Percentiles rank a stretch among this genome's conserved stretches.
Evolutionary conservation across 148 eudicot genomes (phyloP).

Genomic region (Selenicereus undatus): DNA sequence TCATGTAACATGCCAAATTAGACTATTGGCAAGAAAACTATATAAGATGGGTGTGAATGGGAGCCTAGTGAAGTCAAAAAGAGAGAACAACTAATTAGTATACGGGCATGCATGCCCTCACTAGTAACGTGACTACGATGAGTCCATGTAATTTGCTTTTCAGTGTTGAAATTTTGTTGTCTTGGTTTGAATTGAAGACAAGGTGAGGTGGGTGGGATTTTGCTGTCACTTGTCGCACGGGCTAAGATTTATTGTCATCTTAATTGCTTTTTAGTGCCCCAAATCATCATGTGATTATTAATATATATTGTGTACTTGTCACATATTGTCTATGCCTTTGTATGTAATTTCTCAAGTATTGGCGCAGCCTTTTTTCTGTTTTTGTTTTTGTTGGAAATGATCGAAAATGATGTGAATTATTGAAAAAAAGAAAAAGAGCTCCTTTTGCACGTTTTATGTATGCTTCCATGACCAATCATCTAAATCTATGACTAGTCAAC

Average conservation of each 20-base stretch:
- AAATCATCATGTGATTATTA: slow-evolving; percentile 9
- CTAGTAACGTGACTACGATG: not conserved
- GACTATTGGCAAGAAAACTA: slow-evolving; percentile 7
- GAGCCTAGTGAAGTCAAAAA: slow-evolving; percentile 34
- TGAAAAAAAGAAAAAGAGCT: no score
- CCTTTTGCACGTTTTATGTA: no score
- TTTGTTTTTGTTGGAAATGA: no score
- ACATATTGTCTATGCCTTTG: not conserved
- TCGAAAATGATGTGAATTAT: no score
- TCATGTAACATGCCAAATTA: slow-evolving; percentile 5
- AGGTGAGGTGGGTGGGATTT: slow-evolving; percentile 31
- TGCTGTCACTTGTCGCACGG: slow-evolving; percentile 29
- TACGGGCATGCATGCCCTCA: slow-evolving; percentile 11
- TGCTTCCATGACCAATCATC: no score
- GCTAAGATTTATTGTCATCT: slow-evolving; percentile 3
- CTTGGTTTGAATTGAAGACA: slow-evolving; percentile 30
- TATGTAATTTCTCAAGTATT: not conserved
- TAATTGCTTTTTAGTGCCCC: slow-evolving; percentile 6
- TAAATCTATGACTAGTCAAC: no score
- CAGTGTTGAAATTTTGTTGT: slow-evolving; percentile 26
- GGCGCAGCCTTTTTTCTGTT: not conserved
- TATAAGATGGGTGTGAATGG: slow-evolving; percentile 25
- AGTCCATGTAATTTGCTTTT: slow-evolving; percentile 24
- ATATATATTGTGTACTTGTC: not conserved
- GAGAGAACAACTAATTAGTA: slow-evolving; percentile 12